Conservation (phyloP, 768 basidiomycete genomes). For the Amylocystis lapponica region DNA sequence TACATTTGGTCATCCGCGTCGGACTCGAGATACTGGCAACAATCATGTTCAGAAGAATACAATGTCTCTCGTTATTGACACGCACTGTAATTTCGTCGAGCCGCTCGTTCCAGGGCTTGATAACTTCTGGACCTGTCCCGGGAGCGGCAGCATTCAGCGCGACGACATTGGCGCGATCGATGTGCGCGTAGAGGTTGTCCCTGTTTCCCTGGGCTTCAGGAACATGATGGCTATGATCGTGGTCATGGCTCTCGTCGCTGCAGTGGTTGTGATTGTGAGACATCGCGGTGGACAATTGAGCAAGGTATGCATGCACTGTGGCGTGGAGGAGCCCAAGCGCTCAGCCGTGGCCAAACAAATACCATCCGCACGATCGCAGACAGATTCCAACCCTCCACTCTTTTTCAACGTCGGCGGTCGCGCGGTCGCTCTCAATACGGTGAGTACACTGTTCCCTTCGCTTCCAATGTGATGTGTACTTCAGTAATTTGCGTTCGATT, state of each 20-base stretch:
- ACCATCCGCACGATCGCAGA: slow-evolving; percentile 3
- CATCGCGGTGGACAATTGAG: slow-evolving; percentile 30
- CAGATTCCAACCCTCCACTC: slow-evolving; percentile 2
- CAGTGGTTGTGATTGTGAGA: slow-evolving; percentile 44
- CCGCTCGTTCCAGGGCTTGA: slow-evolving; percentile 86
- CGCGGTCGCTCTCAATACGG: background rate
- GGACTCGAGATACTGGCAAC: slow-evolving; percentile 68
- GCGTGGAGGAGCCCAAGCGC: background rate
- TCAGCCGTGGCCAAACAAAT: background rate
- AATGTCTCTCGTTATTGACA: no score
- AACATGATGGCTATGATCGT: slow-evolving; percentile 44
- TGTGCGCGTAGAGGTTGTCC: slow-evolving; percentile 68
- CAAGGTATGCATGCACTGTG: slow-evolving; percentile 1
- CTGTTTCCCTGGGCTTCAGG: slow-evolving; percentile 43
- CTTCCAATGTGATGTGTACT: slow-evolving; percentile 49
- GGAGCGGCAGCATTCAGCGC: slow-evolving; percentile 61
- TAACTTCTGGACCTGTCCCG: slow-evolving; percentile 48
- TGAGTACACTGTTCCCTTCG: slow-evolving; percentile 18
- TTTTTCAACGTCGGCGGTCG: slow-evolving; percentile 1
- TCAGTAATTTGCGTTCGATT: slow-evolving; percentile 90
- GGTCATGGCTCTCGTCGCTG: slow-evolving; percentile 48
- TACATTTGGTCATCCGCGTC: slow-evolving; percentile 91
- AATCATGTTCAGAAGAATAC: background rate
- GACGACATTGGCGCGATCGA: slow-evolving; percentile 76
- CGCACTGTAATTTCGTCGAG: slow-evolving; percentile 64